phyloP scores from a whole-genome alignment of 1,284 basidiomycete genomes.

The Chalciporus piperatoides region DNA sequence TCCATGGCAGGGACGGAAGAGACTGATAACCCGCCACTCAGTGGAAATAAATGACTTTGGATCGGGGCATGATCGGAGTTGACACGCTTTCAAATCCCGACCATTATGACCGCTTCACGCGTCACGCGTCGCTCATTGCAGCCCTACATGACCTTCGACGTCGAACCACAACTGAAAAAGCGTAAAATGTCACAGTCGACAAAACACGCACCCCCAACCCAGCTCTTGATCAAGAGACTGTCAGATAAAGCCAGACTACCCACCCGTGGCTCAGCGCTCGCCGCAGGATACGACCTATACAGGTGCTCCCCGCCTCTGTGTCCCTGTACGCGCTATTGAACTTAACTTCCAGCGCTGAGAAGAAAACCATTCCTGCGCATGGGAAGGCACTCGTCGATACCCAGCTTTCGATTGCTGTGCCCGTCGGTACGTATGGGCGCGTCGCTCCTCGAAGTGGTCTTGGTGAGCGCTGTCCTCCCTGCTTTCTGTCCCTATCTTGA shows the following conservation, averaged over 20 bases:
- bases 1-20: constrained; percentile 22
- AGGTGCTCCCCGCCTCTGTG: constrained; percentile 43
- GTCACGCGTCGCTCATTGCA: constrained; percentile 27
- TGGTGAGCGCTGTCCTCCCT: constrained; percentile 50
- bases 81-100: constrained; percentile 34
- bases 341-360: constrained; percentile 59
- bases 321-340: constrained; percentile 5
- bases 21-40: too few species aligned
- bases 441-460: constrained; percentile 93
- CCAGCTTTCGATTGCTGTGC: constrained; percentile 90
- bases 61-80: constrained; percentile 34
- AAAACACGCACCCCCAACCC: constrained; percentile 34
- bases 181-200: constrained; percentile 48
- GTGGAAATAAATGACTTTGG: background rate
- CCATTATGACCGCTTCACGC: constrained; percentile 4
- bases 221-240: constrained; percentile 82
- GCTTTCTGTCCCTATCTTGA: background rate
- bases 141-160: constrained; percentile 27
- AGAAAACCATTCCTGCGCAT: constrained; percentile 73
- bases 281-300: constrained; percentile 95
- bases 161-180: constrained; percentile 48
- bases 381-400: constrained; percentile 90
- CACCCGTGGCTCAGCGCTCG: constrained; percentile 79
- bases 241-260: constrained; percentile 83
- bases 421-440: constrained; percentile 90